These are phyloP conservation scores for Xerocomellus amylosporus DNA, from an alignment of 768 basidiomycete species.

Conservation along the genomic window DNA sequence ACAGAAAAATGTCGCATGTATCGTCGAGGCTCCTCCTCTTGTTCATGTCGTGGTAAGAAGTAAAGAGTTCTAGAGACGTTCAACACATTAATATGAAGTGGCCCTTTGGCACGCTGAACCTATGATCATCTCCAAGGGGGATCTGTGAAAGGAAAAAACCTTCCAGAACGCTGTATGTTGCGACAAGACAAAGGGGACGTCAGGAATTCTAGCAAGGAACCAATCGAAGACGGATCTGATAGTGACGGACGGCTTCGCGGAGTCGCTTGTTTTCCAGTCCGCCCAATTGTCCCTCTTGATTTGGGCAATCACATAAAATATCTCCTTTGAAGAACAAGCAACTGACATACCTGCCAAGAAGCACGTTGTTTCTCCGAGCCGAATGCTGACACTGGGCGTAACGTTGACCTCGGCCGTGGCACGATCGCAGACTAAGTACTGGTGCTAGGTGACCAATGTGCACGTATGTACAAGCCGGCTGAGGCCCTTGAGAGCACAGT, in stretches of 20 bases:
- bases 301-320: slow-evolving; percentile 8
- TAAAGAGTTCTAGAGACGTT: slow-evolving; percentile 6
- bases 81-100: slow-evolving; percentile 6
- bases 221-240: slow-evolving; percentile 10
- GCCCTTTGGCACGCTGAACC: slow-evolving; percentile 18
- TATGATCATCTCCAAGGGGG: slow-evolving; percentile 12
- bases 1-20: slow-evolving; percentile 29
- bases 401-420: not conserved
- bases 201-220: slow-evolving; percentile 1
- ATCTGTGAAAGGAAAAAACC: slow-evolving; percentile 15
- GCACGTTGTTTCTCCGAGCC: slow-evolving; percentile 8
- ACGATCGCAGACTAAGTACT: no score
- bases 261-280: slow-evolving; percentile 19
- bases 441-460: no score
- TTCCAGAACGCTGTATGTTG: slow-evolving; percentile 9
- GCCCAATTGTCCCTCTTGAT: slow-evolving; percentile 26
- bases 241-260: slow-evolving; percentile 15
- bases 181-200: slow-evolving; percentile 23
- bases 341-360: slow-evolving; percentile 5
- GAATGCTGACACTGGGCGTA: not conserved
- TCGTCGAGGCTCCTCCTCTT: slow-evolving; percentile 31
- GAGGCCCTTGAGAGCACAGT: no score
- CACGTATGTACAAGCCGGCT: no score
- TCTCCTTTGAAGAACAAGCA: slow-evolving; percentile 7
- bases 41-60: slow-evolving; percentile 24